Conservation (phyloP, 1,284 basidiomycete genomes). For the Golubevia sp. region DNA sequence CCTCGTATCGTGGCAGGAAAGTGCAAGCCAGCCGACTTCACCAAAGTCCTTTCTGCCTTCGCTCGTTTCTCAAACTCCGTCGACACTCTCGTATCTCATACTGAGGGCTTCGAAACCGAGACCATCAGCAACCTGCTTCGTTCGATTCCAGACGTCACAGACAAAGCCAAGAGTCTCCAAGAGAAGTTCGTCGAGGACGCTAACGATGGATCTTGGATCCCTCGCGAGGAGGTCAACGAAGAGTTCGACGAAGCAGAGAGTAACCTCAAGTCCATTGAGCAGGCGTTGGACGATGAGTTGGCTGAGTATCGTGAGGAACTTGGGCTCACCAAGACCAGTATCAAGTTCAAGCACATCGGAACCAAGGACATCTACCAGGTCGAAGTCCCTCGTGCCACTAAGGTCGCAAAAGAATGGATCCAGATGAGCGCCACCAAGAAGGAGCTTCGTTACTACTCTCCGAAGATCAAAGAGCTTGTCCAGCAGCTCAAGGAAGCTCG, state of each 20-base stretch:
- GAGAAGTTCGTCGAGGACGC: slow-evolving; percentile 28
- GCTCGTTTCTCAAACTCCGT: slow-evolving; percentile 24
- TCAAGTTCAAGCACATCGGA: slow-evolving; percentile 57
- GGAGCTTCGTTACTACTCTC: slow-evolving; percentile 53
- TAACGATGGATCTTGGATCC: slow-evolving; percentile 53
- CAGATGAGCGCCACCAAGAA: slow-evolving; percentile 53
- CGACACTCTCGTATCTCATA: slow-evolving; percentile 10
- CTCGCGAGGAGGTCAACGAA: slow-evolving; percentile 32
- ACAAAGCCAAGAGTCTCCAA: slow-evolving; percentile 32
- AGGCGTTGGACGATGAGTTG: slow-evolving; percentile 40
- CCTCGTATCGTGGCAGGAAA: slow-evolving; percentile 54
- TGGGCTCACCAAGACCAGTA: slow-evolving; percentile 26
- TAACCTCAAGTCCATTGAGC: slow-evolving; percentile 34
- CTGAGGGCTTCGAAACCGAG: slow-evolving; percentile 17
- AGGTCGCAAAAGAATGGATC: slow-evolving; percentile 51
- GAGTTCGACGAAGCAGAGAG: slow-evolving; percentile 42
- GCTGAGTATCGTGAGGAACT: slow-evolving; percentile 31
- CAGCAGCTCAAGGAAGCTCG: slow-evolving; percentile 58
- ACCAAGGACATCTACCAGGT: slow-evolving; percentile 60
- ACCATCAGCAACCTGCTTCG: slow-evolving; percentile 27
- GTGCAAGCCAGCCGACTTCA: slow-evolving; percentile 53
- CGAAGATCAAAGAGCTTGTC: slow-evolving; percentile 46
- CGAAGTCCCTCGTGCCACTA: slow-evolving; percentile 49
- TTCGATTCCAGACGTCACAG: slow-evolving; percentile 40
- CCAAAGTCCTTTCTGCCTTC: slow-evolving; percentile 43